These are phyloP conservation scores for Gracilaria vermiculophylla DNA, from an alignment of 23 red algal species.

Conservation along the genomic window DNA sequence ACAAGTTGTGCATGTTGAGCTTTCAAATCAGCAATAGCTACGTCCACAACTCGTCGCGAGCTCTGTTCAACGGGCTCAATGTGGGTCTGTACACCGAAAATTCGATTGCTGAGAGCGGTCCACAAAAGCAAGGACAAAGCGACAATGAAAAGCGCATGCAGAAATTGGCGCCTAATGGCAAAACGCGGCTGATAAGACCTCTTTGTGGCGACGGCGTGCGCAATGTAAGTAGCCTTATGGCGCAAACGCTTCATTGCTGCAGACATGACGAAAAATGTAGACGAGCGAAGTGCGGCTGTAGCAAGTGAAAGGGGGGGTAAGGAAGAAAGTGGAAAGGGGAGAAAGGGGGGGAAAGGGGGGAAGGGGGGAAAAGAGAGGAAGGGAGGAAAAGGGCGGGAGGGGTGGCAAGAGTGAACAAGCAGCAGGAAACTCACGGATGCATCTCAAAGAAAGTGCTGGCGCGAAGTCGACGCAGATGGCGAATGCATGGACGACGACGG, in stretches of 20 bases:
- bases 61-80: neutral
- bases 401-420: no score
- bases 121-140: neutral
- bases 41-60: neutral
- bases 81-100: constrained; percentile 5
- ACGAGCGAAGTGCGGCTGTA: neutral
- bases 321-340: neutral
- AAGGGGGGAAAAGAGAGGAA: neutral
- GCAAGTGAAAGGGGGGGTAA: neutral
- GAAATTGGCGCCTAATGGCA: neutral
- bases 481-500: no score
- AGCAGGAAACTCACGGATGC: neutral
- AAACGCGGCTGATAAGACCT: neutral
- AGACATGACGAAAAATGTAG: neutral
- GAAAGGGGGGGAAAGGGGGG: constrained; percentile 4
- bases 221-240: neutral
- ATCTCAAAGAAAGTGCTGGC: neutral
- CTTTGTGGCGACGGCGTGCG: constrained; percentile 8
- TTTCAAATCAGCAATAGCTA: neutral
- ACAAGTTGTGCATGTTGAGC: neutral
- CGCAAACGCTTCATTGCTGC: neutral
- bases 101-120: neutral
- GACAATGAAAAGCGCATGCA: neutral
- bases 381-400: neutral
- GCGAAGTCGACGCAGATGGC: no score